Evolutionary conservation across 1,284 basidiomycete species (phyloP).

Genomic region (Apiotrichum porosum): DNA sequence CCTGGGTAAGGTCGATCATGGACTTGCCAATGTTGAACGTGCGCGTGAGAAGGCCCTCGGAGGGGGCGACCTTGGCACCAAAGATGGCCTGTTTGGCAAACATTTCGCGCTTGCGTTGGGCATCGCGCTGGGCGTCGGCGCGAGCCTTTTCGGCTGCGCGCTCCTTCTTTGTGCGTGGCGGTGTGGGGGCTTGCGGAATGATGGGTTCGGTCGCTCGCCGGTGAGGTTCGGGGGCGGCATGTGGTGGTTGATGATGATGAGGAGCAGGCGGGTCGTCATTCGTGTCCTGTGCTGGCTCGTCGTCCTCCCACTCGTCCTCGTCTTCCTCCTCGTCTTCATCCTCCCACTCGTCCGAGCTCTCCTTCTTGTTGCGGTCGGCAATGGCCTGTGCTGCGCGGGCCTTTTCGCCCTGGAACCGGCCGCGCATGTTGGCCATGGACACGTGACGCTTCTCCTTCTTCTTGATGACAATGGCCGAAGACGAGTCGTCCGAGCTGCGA

Average conservation of each 20-base stretch:
- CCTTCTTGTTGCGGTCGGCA: conserved; percentile 18
- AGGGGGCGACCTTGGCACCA: conserved; percentile 7
- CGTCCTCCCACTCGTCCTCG: conserved; percentile 7
- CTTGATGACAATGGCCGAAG: conserved; percentile 18
- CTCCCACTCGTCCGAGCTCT: conserved; percentile 25
- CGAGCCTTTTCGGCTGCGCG: conserved; percentile 31
- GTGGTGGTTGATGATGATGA: too few relatives aligned
- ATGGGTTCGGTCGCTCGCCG: conserved; percentile 12
- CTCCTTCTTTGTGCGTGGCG: conserved; percentile 33
- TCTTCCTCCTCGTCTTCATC: conserved; percentile 8
- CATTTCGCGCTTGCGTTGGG: conserved; percentile 43
- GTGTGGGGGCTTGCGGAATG: not conserved
- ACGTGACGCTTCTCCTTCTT: conserved; percentile 27
- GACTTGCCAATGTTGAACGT: conserved; percentile 39
- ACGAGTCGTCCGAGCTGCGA: conserved; percentile 27
- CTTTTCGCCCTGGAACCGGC: conserved; percentile 39
- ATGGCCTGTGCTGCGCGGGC: conserved; percentile 33
- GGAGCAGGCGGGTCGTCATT: too few relatives aligned
- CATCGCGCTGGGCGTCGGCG: conserved; percentile 34
- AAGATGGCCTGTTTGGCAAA: conserved; percentile 45
- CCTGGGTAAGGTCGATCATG: conserved; percentile 38
- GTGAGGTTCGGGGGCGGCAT: too few relatives aligned
- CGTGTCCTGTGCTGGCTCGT: too few relatives aligned
- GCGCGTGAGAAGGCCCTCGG: conserved; percentile 34
- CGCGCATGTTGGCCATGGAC: conserved; percentile 42